Percentiles rank a stretch among this genome's conserved stretches.
Conservation (phyloP, 2,329 filamentous ascomycete genomes). For the Fonsecaea monophora region DNA sequence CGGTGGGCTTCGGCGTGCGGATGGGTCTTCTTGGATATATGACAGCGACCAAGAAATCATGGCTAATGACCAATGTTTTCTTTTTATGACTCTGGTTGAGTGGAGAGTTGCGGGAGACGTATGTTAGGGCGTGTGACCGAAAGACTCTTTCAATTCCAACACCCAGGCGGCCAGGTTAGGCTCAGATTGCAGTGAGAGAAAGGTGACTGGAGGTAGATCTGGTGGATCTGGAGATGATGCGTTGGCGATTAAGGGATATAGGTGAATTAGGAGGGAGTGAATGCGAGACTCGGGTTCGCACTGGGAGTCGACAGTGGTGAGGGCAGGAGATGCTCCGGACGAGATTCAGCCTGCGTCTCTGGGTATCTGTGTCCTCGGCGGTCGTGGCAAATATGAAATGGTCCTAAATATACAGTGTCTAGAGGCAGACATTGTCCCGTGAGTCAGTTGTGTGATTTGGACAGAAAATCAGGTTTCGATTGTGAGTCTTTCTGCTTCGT, state of each 20-base stretch:
- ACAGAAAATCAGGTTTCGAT: conserved; percentile 16
- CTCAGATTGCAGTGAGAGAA: not conserved
- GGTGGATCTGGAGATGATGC: not conserved
- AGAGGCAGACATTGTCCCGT: conserved; percentile 32
- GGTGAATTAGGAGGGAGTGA: conserved; percentile 13
- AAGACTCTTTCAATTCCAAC: not conserved
- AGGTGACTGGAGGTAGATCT: conserved; percentile 8
- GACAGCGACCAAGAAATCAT: conserved; percentile 35
- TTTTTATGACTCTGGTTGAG: conserved; percentile 29
- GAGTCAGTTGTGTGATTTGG: conserved; percentile 29
- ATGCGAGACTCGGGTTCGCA: conserved; percentile 22
- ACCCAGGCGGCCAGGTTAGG: not conserved
- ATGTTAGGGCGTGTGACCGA: not conserved
- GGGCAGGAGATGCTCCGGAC: conserved; percentile 8
- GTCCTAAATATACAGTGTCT: conserved; percentile 27
- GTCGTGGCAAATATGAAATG: conserved; percentile 18
- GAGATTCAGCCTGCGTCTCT: conserved; percentile 16
- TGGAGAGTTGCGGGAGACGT: conserved; percentile 26
- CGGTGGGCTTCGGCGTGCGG: conserved; percentile 36
- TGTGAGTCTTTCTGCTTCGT: conserved; percentile 26
- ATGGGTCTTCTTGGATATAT: conserved; percentile 31
- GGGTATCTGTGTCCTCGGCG: conserved; percentile 8
- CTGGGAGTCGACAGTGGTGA: conserved; percentile 6
- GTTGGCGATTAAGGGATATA: not conserved
- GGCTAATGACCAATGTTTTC: conserved; percentile 19